Conservation (phyloP, 2,329 filamentous ascomycete genomes). For the Orbilia blumenaviensis region DNA sequence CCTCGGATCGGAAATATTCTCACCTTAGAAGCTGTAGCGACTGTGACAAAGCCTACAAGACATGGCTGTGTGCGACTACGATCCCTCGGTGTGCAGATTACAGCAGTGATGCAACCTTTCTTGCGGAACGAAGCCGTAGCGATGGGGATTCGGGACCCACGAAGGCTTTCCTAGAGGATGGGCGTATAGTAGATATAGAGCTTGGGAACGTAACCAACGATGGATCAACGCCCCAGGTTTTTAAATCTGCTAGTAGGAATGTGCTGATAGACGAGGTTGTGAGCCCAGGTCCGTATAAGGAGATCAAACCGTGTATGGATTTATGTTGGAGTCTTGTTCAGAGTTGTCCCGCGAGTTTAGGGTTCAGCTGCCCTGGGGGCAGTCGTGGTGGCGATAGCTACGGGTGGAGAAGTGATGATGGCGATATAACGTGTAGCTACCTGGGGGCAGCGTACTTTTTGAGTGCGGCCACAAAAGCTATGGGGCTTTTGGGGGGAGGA, state of each 20-base stretch:
- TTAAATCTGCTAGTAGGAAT: constrained; percentile 69
- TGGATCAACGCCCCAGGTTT: neutral
- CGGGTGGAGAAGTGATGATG: constrained; percentile 61
- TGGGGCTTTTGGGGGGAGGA: neutral
- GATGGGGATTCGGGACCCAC: constrained; percentile 29
- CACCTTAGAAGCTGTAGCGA: constrained; percentile 78
- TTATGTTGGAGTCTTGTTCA: constrained; percentile 86
- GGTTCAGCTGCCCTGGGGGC: constrained; percentile 76
- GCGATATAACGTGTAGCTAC: constrained; percentile 61
- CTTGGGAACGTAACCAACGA: constrained; percentile 55
- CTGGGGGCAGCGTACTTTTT: constrained; percentile 59
- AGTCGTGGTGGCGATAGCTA: constrained; percentile 65
- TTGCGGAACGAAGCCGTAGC: constrained; percentile 68
- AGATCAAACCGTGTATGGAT: constrained; percentile 86
- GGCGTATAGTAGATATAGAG: constrained; percentile 49
- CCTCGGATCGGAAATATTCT: constrained; percentile 79
- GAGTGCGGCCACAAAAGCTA: constrained; percentile 5
- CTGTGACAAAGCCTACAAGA: constrained; percentile 83
- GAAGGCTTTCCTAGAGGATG: constrained; percentile 40
- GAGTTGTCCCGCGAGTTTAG: constrained; percentile 79
- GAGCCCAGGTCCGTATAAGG: constrained; percentile 88
- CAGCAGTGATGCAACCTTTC: constrained; percentile 66
- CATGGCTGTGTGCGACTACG: constrained; percentile 91
- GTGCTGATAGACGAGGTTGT: constrained; percentile 75
- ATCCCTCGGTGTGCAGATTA: constrained; percentile 94